Conservation (phyloP, 2,329 filamentous ascomycete species). For the Lecanicillium sp. region DNA sequence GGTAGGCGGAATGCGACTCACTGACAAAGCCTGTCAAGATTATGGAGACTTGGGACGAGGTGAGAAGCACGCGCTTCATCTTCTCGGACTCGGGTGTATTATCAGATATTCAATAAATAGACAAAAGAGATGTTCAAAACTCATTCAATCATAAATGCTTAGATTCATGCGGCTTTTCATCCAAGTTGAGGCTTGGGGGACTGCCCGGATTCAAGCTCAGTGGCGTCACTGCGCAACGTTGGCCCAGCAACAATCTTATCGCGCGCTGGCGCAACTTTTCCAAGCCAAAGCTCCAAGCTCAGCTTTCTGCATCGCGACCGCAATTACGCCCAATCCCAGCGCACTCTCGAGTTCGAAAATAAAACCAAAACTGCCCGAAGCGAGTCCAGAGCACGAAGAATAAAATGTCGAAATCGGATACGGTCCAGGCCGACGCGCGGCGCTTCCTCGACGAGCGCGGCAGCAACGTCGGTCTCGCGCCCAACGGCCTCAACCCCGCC, state of each 20-base stretch:
- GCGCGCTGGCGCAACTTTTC: constrained; percentile 14
- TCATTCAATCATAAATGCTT: not conserved
- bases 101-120: not conserved
- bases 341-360: constrained; percentile 6
- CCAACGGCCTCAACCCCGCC: constrained; percentile 86
- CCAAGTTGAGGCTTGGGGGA: not conserved
- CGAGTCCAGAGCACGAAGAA: not conserved
- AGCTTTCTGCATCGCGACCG: constrained; percentile 7
- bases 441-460: constrained; percentile 87
- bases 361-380: constrained; percentile 7
- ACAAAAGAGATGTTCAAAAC: not conserved
- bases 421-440: constrained; percentile 73
- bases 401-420: constrained; percentile 35
- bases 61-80: constrained; percentile 51
- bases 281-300: constrained; percentile 3
- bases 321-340: constrained; percentile 8
- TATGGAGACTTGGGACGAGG: constrained; percentile 64
- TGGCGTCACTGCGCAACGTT: constrained; percentile 23
- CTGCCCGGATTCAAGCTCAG: not conserved
- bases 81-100: not conserved
- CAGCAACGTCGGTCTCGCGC: constrained; percentile 67
- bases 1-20: constrained; percentile 33
- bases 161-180: not conserved
- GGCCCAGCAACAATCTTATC: constrained; percentile 42
- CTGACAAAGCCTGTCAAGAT: constrained; percentile 58